Conservation (phyloP, 2,329 filamentous ascomycete genomes). For the Teratosphaeria zuluensis region DNA sequence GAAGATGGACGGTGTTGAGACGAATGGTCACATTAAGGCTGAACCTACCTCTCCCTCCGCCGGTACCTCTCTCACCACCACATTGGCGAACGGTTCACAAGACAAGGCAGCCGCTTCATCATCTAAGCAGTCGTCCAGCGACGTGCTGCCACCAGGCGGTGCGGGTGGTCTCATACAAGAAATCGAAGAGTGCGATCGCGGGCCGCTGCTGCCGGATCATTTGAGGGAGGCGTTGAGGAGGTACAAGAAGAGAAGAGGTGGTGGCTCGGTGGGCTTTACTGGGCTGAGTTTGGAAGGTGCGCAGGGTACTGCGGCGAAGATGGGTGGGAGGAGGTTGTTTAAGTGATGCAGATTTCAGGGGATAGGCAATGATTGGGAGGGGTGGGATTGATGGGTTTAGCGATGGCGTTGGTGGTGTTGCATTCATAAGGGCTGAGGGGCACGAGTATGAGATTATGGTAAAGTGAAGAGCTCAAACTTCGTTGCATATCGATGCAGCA, state of each 20-base stretch:
- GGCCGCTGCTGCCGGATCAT: constrained; percentile 63
- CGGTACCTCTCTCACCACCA: not conserved
- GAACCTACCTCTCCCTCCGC: constrained; percentile 1
- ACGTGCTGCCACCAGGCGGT: constrained; percentile 13
- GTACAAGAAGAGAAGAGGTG: constrained; percentile 54
- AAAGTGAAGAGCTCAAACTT: no score
- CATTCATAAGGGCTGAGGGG: not conserved
- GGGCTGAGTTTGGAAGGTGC: constrained; percentile 40
- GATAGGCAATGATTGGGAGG: not conserved
- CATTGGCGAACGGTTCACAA: not conserved
- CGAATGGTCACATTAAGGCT: not conserved
- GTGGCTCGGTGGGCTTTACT: constrained; percentile 46
- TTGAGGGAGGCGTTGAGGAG: constrained; percentile 62
- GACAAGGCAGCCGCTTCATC: not conserved
- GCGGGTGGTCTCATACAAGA: constrained; percentile 17
- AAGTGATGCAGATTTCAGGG: constrained; percentile 18
- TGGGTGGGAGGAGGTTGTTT: constrained; percentile 38
- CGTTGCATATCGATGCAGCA: no score
- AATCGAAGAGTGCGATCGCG: constrained; percentile 31
- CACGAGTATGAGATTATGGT: no score
- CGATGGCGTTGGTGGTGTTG: not conserved
- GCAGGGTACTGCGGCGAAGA: constrained; percentile 35
- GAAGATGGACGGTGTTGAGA: not conserved
- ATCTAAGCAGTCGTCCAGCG: not conserved
- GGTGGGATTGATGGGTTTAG: not conserved